phyloP scores from a whole-genome alignment of 1,139 yeast genomes.

The Starmera stellimalicola region DNA sequence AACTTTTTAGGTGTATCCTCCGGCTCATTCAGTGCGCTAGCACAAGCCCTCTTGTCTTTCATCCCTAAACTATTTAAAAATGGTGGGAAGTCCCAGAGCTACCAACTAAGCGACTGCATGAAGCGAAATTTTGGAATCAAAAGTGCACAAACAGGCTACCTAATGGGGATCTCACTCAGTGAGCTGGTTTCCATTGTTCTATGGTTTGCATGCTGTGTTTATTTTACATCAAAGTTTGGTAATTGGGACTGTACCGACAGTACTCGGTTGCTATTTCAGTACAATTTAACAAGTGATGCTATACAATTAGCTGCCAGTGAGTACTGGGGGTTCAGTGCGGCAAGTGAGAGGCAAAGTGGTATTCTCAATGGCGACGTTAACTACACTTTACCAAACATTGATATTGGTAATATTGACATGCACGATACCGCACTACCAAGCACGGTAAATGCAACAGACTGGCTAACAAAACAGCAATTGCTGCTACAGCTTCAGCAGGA shows the following conservation, averaged over 20 bases:
- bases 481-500: slow-evolving; percentile 6
- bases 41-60: neutral
- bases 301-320: neutral
- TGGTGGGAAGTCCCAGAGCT: neutral
- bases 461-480: slow-evolving; percentile 4
- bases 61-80: neutral
- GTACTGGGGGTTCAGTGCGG: slow-evolving; percentile 1
- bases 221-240: slow-evolving; percentile 7
- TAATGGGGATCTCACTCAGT: slow-evolving; percentile 1
- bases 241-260: slow-evolving; percentile 7
- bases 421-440: slow-evolving; percentile 1
- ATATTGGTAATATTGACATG: slow-evolving; percentile 1
- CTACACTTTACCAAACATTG: neutral
- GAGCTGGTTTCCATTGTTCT: slow-evolving; percentile 5
- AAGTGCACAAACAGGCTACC: neutral
- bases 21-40: neutral
- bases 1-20: neutral
- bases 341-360: too few species aligned
- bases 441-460: slow-evolving; percentile 4
- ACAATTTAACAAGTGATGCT: slow-evolving; percentile 4
- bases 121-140: neutral
- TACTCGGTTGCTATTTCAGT: slow-evolving; percentile 4
- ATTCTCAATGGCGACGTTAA: too few species aligned
- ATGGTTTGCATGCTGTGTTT: slow-evolving; percentile 8
- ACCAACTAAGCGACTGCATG: neutral